Percentiles rank a stretch among this genome's conserved stretches.
Evolutionary conservation across 768 basidiomycete genomes (phyloP).

Genomic region (Agrocybe pediades): DNA sequence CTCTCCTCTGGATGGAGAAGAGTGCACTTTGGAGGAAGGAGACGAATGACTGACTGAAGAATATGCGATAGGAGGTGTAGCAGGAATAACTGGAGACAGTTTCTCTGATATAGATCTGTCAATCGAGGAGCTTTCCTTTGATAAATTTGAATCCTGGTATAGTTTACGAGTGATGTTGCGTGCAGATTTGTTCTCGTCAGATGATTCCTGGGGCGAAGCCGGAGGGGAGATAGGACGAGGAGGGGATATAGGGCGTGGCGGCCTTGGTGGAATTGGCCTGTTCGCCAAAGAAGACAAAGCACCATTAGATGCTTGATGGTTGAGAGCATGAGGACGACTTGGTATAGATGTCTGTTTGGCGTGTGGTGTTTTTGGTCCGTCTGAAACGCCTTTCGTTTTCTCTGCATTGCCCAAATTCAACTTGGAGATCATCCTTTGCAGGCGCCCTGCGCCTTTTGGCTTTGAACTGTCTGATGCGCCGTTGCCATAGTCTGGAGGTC

Average conservation of each 20-base stretch:
- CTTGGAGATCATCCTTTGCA: slow-evolving; percentile 85
- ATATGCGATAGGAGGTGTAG: slow-evolving; percentile 8
- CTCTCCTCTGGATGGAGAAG: slow-evolving; percentile 2
- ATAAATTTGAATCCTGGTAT: slow-evolving; percentile 14
- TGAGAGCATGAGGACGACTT: slow-evolving; percentile 18
- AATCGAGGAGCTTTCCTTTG: slow-evolving; percentile 12
- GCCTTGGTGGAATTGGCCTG: slow-evolving; percentile 62
- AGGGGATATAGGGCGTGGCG: slow-evolving; percentile 48
- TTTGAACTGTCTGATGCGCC: slow-evolving; percentile 41
- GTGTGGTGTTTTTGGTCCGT: slow-evolving; percentile 18
- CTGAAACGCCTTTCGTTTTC: slow-evolving; percentile 27
- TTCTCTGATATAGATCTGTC: slow-evolving; percentile 16
- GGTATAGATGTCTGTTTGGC: slow-evolving; percentile 17
- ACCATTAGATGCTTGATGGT: slow-evolving; percentile 34
- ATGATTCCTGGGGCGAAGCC: slow-evolving; percentile 46
- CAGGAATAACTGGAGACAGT: slow-evolving; percentile 17
- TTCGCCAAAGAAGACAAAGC: slow-evolving; percentile 56
- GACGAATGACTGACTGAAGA: slow-evolving; percentile 5
- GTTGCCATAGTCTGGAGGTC: slow-evolving; percentile 46
- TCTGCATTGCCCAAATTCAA: slow-evolving; percentile 55
- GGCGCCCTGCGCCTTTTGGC: slow-evolving; percentile 56
- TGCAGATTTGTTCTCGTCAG: slow-evolving; percentile 35
- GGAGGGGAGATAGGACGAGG: slow-evolving; percentile 47
- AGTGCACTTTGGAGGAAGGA: slow-evolving; percentile 2
- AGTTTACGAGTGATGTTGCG: slow-evolving; percentile 18